These are phyloP conservation scores for Spergularia bocconei DNA, from an alignment of 148 eudicot genomes.

Conservation along the genomic window DNA sequence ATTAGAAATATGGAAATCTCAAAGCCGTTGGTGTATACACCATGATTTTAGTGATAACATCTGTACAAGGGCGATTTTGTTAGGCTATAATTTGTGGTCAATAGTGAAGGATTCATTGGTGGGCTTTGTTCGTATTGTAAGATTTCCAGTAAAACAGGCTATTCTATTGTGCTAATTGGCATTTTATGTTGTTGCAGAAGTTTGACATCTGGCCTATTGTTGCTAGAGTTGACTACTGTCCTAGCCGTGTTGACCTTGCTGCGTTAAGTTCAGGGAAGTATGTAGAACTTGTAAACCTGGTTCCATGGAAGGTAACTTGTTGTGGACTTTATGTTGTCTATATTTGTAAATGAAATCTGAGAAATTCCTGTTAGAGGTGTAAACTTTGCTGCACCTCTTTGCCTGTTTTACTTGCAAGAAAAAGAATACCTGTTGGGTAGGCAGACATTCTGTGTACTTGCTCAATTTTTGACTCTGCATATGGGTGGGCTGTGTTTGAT, in stretches of 20 bases:
- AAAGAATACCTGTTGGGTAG: too few species aligned
- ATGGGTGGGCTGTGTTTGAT: neutral
- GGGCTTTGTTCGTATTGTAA: neutral
- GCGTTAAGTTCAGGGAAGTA: slow-evolving; percentile 90
- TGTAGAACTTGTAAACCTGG: slow-evolving; percentile 88
- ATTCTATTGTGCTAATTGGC: slow-evolving; percentile 10
- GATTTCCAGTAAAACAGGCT: slow-evolving; percentile 9
- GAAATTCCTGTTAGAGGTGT: neutral
- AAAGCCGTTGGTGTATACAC: too few species aligned
- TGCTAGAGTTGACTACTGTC: slow-evolving; percentile 80
- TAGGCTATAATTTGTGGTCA: neutral
- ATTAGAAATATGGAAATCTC: too few species aligned
- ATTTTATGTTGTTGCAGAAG: slow-evolving; percentile 54
- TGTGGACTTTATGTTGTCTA: neutral
- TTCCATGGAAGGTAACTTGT: slow-evolving; percentile 87
- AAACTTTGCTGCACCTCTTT: neutral
- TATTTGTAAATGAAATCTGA: neutral
- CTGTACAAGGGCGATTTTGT: neutral
- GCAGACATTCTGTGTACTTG: too few species aligned
- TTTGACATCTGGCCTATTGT: slow-evolving; percentile 69
- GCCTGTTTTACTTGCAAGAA: too few species aligned
- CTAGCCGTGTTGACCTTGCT: slow-evolving; percentile 78
- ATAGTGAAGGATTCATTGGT: too few species aligned
- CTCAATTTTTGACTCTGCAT: too few species aligned
- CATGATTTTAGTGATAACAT: neutral